A percentile compares a stretch with the other conserved stretches of the same genome.
Conservation (phyloP, 2,329 filamentous ascomycete genomes). For the Geosmithia flava region DNA sequence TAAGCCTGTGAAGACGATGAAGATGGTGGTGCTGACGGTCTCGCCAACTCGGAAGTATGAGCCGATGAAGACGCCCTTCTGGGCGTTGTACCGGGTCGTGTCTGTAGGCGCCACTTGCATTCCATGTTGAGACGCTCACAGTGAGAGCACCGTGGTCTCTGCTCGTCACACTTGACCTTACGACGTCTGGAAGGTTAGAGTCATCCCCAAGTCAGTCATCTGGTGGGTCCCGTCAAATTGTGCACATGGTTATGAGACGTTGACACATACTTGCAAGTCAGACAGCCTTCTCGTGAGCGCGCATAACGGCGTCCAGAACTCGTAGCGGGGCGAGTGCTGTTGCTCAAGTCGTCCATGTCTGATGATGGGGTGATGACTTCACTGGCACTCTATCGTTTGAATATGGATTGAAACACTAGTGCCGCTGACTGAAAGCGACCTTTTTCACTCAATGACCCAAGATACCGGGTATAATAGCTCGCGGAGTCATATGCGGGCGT, state of each 20-base stretch:
- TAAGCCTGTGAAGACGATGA: background rate
- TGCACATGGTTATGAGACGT: background rate
- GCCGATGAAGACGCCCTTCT: background rate
- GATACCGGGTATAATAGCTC: too few species aligned
- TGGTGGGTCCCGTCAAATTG: background rate
- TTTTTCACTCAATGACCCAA: too few species aligned
- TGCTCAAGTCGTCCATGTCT: too few species aligned
- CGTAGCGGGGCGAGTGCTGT: background rate
- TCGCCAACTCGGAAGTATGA: background rate
- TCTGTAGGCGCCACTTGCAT: constrained; percentile 21
- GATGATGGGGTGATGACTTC: too few species aligned
- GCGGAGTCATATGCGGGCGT: too few species aligned
- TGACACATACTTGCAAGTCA: constrained; percentile 27
- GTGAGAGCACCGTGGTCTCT: constrained; percentile 4
- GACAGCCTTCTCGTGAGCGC: constrained; percentile 15
- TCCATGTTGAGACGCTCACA: constrained; percentile 7
- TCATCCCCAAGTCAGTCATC: constrained; percentile 1
- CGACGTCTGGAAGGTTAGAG: constrained; percentile 7
- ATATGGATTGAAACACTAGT: too few species aligned
- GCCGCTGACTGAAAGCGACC: too few species aligned
- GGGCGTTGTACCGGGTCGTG: background rate
- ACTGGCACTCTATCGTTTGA: too few species aligned
- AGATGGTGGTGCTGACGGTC: background rate
- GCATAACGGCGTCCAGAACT: background rate
- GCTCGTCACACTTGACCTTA: constrained; percentile 6